phyloP scores from a whole-genome alignment of 768 basidiomycete species.

The Tephrocybe rancida region DNA sequence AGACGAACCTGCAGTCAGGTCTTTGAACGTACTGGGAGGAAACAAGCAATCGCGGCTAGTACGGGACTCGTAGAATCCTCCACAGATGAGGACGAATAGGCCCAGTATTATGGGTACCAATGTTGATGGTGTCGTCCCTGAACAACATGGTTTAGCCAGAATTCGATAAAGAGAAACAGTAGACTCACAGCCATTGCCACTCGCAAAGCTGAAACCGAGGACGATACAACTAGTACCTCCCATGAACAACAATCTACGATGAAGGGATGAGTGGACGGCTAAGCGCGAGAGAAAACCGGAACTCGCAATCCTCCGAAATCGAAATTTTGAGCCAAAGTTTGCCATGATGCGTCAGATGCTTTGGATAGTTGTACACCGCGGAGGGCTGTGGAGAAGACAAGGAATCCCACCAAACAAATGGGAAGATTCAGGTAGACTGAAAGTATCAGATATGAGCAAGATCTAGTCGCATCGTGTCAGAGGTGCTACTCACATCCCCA shows the following conservation, averaged over 20 bases:
- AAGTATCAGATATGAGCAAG: conserved; percentile 16
- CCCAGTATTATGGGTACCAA: conserved; percentile 63
- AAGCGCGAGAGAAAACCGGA: conserved; percentile 1
- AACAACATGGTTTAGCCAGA: conserved; percentile 11
- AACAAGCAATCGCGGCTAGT: conserved; percentile 75
- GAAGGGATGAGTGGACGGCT: conserved; percentile 20
- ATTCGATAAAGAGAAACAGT: background rate
- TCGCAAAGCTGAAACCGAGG: conserved; percentile 80
- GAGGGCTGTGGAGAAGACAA: conserved; percentile 63
- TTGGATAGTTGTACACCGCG: conserved; percentile 52
- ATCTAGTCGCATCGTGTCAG: conserved; percentile 8
- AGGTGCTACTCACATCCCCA: conserved; percentile 73
- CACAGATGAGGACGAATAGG: conserved; percentile 52
- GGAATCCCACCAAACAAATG: conserved; percentile 60
- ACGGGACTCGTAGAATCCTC: conserved; percentile 66
- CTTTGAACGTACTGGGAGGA: conserved; percentile 62
- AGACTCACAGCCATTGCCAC: conserved; percentile 65
- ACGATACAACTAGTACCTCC: conserved; percentile 72
- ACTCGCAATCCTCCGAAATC: conserved; percentile 82
- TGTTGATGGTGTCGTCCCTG: conserved; percentile 69
- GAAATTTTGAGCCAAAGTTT: conserved; percentile 53
- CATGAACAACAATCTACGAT: conserved; percentile 69
- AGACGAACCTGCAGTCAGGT: conserved; percentile 58
- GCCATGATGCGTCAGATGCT: conserved; percentile 57
- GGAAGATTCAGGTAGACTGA: conserved; percentile 86